phyloP scores from a whole-genome alignment of 495 filamentous ascomycete species.

The Neurospora sp. region DNA sequence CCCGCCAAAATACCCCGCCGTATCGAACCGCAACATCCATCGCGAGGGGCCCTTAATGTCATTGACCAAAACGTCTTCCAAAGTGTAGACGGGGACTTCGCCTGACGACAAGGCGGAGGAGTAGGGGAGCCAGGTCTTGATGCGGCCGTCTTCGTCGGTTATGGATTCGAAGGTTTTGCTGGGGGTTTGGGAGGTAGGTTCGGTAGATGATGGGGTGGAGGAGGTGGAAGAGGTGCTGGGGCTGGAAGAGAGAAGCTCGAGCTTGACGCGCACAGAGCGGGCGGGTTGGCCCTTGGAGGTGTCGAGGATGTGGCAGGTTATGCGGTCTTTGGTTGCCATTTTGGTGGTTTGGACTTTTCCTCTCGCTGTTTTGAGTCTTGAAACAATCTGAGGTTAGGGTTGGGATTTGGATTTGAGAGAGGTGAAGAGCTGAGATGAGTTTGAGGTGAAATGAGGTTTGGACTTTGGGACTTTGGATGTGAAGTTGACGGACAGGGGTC shows the following conservation, averaged over 20 bases:
- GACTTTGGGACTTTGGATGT: neutral
- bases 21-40: conserved; percentile 73
- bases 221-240: conserved; percentile 33
- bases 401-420: neutral
- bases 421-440: neutral
- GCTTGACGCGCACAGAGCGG: conserved; percentile 67
- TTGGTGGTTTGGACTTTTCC: neutral
- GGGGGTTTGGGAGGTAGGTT: conserved; percentile 10
- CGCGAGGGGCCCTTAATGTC: conserved; percentile 22
- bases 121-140: conserved; percentile 63
- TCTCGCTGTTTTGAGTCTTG: neutral
- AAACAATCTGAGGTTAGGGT: neutral
- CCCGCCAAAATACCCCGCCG: conserved; percentile 64
- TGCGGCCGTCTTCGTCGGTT: conserved; percentile 81
- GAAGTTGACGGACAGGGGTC: neutral
- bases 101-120: conserved; percentile 30
- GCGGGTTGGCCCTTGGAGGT: conserved; percentile 54
- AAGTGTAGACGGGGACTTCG: conserved; percentile 43
- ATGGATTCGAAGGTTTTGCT: conserved; percentile 51
- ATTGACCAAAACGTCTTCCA: conserved; percentile 33
- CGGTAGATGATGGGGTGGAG: conserved; percentile 12
- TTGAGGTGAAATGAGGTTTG: neutral
- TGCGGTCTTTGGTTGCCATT: conserved; percentile 34
- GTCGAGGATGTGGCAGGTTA: conserved; percentile 56
- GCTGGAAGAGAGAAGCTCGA: conserved; percentile 52